Evolutionary conservation across 208 protist species (phyloP).

Genomic region (Wallacemonas sp.): DNA sequence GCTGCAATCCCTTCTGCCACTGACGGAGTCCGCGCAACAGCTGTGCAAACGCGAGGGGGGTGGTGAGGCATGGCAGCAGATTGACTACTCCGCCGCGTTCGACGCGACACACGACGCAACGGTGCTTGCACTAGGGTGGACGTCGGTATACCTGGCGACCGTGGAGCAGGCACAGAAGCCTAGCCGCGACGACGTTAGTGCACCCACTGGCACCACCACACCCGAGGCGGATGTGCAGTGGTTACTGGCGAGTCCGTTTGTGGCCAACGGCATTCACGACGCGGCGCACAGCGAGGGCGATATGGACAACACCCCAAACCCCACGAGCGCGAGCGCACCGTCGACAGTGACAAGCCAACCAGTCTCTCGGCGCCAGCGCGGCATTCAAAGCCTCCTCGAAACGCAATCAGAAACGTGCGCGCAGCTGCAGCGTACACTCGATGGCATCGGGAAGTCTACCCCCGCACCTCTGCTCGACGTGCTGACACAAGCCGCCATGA

Average conservation of each 20-base stretch:
- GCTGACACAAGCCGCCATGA: slow-evolving; percentile 23
- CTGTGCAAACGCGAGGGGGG: background rate
- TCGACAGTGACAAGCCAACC: too few species aligned
- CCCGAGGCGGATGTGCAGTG: background rate
- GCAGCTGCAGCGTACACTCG: slow-evolving; percentile 17
- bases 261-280: background rate
- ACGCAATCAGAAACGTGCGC: slow-evolving; percentile 23
- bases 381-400: background rate
- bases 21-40: slow-evolving; percentile 16
- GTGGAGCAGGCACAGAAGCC: background rate
- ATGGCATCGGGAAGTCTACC: slow-evolving; percentile 17
- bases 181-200: background rate
- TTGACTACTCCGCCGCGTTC: background rate
- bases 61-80: background rate
- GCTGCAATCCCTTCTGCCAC: slow-evolving; percentile 36
- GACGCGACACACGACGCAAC: slow-evolving; percentile 1
- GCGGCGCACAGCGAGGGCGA: background rate
- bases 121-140: background rate
- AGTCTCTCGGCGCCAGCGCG: background rate
- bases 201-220: background rate
- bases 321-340: too few species aligned
- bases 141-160: background rate
- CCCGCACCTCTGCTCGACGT: slow-evolving; percentile 14
- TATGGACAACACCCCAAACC: too few species aligned
- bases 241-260: background rate